phyloP scores from a whole-genome alignment of 2,329 filamentous ascomycete species.

The Coniochaeta ligniaria region DNA sequence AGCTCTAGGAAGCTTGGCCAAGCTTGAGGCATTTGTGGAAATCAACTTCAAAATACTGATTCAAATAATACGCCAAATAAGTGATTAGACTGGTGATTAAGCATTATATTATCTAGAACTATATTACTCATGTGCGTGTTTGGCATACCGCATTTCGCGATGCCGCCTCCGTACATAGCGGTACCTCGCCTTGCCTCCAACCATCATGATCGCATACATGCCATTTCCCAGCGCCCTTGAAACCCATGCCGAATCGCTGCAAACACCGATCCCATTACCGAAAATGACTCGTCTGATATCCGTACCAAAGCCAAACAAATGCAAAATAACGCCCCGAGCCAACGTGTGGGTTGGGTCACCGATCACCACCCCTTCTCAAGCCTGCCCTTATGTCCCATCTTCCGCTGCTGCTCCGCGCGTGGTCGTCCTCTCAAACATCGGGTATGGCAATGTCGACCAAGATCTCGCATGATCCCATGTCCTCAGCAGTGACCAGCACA shows the following conservation, averaged over 20 bases:
- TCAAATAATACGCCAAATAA: neutral
- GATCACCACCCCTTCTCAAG: neutral
- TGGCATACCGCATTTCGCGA: neutral
- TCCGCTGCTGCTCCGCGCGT: neutral
- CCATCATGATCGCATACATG: neutral
- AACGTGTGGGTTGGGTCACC: neutral
- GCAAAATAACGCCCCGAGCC: neutral
- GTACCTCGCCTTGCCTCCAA: neutral
- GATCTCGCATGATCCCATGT: neutral
- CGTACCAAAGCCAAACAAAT: neutral
- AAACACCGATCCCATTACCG: neutral
- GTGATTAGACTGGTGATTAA: neutral
- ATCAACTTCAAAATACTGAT: too few relatives aligned
- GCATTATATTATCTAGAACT: neutral
- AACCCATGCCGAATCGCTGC: neutral
- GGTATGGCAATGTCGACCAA: too few relatives aligned
- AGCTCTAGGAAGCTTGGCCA: too few relatives aligned
- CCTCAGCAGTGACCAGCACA: constrained; percentile 9
- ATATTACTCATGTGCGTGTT: neutral
- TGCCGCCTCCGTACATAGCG: neutral
- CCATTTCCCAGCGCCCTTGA: neutral
- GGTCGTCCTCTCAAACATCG: neutral
- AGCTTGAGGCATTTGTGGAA: too few relatives aligned
- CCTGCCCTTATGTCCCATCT: neutral
- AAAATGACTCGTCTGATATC: neutral